Conservation (phyloP, 306 rosid species). For the Vigna trinervia region DNA sequence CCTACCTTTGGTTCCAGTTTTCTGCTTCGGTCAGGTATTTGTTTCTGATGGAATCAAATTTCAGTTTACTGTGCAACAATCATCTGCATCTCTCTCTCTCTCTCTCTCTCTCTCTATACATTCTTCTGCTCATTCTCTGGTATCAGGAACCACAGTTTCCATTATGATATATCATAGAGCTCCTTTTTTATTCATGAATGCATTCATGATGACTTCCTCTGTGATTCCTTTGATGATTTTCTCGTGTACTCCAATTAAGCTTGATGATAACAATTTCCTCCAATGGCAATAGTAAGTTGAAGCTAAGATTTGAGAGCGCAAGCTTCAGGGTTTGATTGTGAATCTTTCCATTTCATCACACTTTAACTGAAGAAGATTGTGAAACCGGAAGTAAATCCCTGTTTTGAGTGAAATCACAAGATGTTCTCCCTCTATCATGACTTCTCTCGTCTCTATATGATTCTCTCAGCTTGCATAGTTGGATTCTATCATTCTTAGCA, state of each 20-base stretch:
- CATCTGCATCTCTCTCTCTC: background rate
- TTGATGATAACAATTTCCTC: background rate
- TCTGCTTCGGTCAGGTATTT: constrained; percentile 93
- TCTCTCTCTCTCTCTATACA: background rate
- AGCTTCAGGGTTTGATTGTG: background rate
- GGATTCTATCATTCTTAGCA: background rate
- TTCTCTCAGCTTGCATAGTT: background rate
- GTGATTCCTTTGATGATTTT: background rate
- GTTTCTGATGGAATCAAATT: constrained; percentile 1
- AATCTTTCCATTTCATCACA: background rate
- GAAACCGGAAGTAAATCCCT: background rate
- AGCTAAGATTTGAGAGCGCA: background rate
- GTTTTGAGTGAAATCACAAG: background rate
- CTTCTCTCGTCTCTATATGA: background rate
- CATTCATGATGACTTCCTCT: background rate
- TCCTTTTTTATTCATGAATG: background rate
- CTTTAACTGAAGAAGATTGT: background rate
- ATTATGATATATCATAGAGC: background rate
- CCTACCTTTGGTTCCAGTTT: constrained; percentile 85
- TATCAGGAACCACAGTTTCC: background rate
- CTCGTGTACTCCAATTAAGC: background rate
- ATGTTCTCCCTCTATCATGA: background rate
- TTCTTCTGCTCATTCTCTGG: background rate
- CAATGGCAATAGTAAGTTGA: background rate
- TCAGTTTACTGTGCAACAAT: background rate